Evolutionary conservation across 2,329 filamentous ascomycete species (phyloP), one percentile per base, ranked within the genome.

Genomic region (Zymoseptoria ardabiliae): DNA sequence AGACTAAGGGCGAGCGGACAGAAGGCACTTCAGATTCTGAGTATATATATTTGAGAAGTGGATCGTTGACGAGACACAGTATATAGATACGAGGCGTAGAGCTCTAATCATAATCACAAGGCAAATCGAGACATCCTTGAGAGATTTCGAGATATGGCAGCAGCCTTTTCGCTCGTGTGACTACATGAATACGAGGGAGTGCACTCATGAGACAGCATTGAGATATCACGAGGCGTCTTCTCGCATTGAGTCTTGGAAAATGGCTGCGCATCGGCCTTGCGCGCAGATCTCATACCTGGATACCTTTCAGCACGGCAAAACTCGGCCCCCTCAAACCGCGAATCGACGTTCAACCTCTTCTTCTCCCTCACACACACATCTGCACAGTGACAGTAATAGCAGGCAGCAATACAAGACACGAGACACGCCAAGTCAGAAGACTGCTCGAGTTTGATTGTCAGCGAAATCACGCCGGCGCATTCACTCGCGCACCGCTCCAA

Each of bases 141-240:
- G 35, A 45, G 17, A 13, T 17, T 17, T 1, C 4, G 11, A 17
- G 35, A 41, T 25, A 23, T 25, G 3, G 23, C 23, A 25, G 23
- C 23, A 25, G 23, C 23, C 5, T 7, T 7, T 25, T 25, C 23
- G 23, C 23, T 25, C 1, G 23, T 25, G 30, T 35, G 30, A 5
- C 30, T 35, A 9, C 30, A 35, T 21, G 10, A 17, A 30, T n/a
- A 35, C 13, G 5, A 23, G 17, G 19, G 53, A 25, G n/a, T 22
- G 25, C n/a, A 50, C n/a, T 20, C 45, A 52, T 49, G 50, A 59
- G 21, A 63, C 49, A 57, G 58, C 28, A 61, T 55, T n/a, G 35
- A 17, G 11, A 41, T 41, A 11, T 17, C 35, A 41, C 17, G 30
- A 13, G 13, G 8, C 13, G 35, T 41, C 2, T 41, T 41, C 35